phyloP scores from a whole-genome alignment of 2,329 filamentous ascomycete species.

The Thielaviopsis populi region DNA sequence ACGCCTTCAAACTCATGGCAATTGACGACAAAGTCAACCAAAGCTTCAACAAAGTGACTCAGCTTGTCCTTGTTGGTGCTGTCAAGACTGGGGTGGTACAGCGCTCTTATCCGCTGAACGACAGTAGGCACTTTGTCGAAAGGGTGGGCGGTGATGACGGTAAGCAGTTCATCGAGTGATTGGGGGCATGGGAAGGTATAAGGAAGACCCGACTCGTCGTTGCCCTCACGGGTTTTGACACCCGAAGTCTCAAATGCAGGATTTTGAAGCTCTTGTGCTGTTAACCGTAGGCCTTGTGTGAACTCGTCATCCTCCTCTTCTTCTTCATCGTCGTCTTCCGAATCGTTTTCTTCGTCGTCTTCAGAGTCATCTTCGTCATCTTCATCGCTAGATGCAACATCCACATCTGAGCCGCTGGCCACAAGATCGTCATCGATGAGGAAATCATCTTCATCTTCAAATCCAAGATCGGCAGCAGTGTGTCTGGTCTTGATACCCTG shows the following conservation, averaged over 20 bases:
- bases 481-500: constrained; percentile 41
- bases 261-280: constrained; percentile 40
- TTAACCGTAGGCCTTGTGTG: constrained; percentile 47
- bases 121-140: constrained; percentile 56
- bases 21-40: constrained; percentile 48
- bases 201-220: constrained; percentile 46
- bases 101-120: constrained; percentile 74
- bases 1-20: constrained; percentile 27
- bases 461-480: constrained; percentile 48
- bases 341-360: constrained; percentile 27
- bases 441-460: constrained; percentile 93
- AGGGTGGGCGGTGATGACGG: constrained; percentile 46
- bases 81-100: constrained; percentile 82
- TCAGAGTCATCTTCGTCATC: constrained; percentile 37
- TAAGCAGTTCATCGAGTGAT: constrained; percentile 58
- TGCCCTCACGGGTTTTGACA: constrained; percentile 25
- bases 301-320: constrained; percentile 52
- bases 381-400: constrained; percentile 39
- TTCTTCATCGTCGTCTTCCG: constrained; percentile 23
- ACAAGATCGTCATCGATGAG: constrained; percentile 77
- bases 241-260: constrained; percentile 36
- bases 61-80: constrained; percentile 76
- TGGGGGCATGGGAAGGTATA: constrained; percentile 80
- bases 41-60: constrained; percentile 45
- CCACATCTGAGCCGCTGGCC: constrained; percentile 61